These are phyloP conservation scores for Mycena filopes DNA, from an alignment of 768 basidiomycete genomes.

Conservation along the genomic window DNA sequence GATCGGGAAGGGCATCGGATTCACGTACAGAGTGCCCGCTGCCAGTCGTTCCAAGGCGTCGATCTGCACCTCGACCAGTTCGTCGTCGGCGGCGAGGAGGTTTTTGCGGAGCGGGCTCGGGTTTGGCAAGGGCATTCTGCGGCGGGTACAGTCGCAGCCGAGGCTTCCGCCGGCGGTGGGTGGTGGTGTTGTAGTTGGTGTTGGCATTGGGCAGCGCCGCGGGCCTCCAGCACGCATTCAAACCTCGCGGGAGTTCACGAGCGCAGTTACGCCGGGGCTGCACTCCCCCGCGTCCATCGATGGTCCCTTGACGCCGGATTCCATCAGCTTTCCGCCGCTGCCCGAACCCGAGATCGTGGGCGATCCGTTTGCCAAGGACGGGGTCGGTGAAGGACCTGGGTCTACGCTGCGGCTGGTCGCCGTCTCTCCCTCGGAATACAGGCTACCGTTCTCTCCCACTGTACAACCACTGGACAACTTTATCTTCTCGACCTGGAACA, in stretches of 20 bases:
- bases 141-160: slow-evolving; percentile 19
- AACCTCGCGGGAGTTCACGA: slow-evolving; percentile 8
- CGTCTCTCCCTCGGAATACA: slow-evolving; percentile 22
- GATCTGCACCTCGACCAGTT: slow-evolving; percentile 39
- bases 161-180: slow-evolving; percentile 6
- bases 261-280: slow-evolving; percentile 6
- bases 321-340: slow-evolving; percentile 28
- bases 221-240: slow-evolving; percentile 25
- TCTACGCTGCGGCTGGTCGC: slow-evolving; percentile 31
- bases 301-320: slow-evolving; percentile 39
- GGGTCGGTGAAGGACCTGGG: slow-evolving; percentile 15
- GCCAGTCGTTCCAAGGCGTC: slow-evolving; percentile 45
- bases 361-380: slow-evolving; percentile 33
- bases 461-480: slow-evolving; percentile 25
- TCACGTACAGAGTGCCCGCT: slow-evolving; percentile 50
- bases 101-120: slow-evolving; percentile 35
- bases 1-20: slow-evolving; percentile 65
- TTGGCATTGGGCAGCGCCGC: slow-evolving; percentile 5
- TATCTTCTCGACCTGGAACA: slow-evolving; percentile 20
- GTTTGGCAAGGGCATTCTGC: slow-evolving; percentile 27
- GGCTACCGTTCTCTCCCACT: slow-evolving; percentile 18
- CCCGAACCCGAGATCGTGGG: slow-evolving; percentile 33
- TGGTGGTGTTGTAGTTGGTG: too few species aligned
- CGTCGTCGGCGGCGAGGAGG: slow-evolving; percentile 36
- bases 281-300: slow-evolving; percentile 37